Evolutionary conservation across 305 asterid genomes (phyloP).

Genomic region (Plantago coronopus): DNA sequence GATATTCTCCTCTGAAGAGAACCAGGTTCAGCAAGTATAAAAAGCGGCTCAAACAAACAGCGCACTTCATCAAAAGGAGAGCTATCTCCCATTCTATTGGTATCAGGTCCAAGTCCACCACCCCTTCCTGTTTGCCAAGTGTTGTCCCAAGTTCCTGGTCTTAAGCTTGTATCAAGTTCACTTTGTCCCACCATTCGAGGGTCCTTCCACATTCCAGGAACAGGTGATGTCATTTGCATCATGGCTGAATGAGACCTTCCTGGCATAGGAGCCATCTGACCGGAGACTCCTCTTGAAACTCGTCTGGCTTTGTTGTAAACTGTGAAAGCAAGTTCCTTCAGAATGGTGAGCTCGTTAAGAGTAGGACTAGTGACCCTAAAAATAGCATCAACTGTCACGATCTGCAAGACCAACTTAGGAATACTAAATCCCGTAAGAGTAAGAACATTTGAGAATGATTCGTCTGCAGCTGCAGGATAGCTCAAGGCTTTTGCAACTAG

Average conservation of each 20-base stretch:
- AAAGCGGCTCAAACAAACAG: slow-evolving; percentile 94
- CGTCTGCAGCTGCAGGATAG: slow-evolving; percentile 86
- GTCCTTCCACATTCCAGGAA: slow-evolving; percentile 96
- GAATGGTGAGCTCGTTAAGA: slow-evolving; percentile 71
- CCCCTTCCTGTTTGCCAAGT: slow-evolving; percentile 88
- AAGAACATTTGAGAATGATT: slow-evolving; percentile 81
- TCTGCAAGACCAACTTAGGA: slow-evolving; percentile 93
- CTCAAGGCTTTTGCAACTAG: slow-evolving; percentile 96
- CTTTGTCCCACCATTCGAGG: slow-evolving; percentile 66
- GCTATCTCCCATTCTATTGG: slow-evolving; percentile 63
- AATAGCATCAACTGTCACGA: slow-evolving; percentile 92
- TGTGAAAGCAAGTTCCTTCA: slow-evolving; percentile 96
- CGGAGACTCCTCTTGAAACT: slow-evolving; percentile 66
- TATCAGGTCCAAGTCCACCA: slow-evolving; percentile 72
- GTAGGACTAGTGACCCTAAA: slow-evolving; percentile 90
- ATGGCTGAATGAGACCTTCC: slow-evolving; percentile 70
- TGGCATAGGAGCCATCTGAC: slow-evolving; percentile 49
- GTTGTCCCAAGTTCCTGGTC: slow-evolving; percentile 90
- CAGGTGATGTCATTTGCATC: slow-evolving; percentile 74
- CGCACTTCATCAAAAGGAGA: slow-evolving; percentile 67
- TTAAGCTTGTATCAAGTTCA: slow-evolving; percentile 84
- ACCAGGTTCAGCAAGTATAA: slow-evolving; percentile 93
- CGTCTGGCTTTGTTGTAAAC: slow-evolving; percentile 95
- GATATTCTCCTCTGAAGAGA: slow-evolving; percentile 79
- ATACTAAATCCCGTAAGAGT: slow-evolving; percentile 87